Base-by-base conservation (phyloP, 1,284 basidiomycete species). In the Pterulicium gracile region DNA sequence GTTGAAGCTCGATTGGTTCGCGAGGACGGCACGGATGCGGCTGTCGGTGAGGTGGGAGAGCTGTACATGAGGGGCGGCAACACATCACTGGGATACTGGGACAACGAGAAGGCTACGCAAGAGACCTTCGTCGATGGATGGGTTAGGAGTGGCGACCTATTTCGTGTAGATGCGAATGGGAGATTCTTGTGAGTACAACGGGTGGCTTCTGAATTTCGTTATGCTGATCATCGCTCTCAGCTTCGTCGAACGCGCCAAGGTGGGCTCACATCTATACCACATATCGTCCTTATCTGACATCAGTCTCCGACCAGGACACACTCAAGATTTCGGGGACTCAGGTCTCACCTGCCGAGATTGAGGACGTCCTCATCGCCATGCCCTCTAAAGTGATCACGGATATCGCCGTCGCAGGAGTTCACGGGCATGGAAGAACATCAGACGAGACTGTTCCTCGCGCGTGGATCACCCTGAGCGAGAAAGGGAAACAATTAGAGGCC, bases 301-400 rank as follows among this genome's bases (percentile, higher is more conserved):
- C n/a, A n/a, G n/a, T n/a, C n/a, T n/a, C n/a, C n/a, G 10, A 32
- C 35, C 46, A 84, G 77, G 83, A 84, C 56, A 84, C 74, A 0
- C 65, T 87, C 10, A 86, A 87, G 55, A 69, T 87, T 3, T 85
- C 82, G 0, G 83, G 85, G 5, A 66, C 67, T 35, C 85, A 88
- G 59, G 84, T 87, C 0, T 83, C 84, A 0, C 84, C 85, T 0
- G 70, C 72, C 10, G 83, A 88, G 56, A 80, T 88, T 39, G 84
- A 87, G 56, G 67, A 76, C 22, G 70, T 70, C 14, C 61, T 86
- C 0, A 65, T 78, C 18, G 63, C 64, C 0, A 74, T 86, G 43
- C 79, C 83, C 0, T 68, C 70, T 3, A 66, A 62, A 22, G 66
- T 85, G 23, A 68, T 84, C 49, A 57, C 57, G 3, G 84, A 87